Percentiles rank a stretch among this genome's conserved stretches.
Evolutionary conservation across 345 rosid species (phyloP).

Genomic region (Rhodamnia argentea): DNA sequence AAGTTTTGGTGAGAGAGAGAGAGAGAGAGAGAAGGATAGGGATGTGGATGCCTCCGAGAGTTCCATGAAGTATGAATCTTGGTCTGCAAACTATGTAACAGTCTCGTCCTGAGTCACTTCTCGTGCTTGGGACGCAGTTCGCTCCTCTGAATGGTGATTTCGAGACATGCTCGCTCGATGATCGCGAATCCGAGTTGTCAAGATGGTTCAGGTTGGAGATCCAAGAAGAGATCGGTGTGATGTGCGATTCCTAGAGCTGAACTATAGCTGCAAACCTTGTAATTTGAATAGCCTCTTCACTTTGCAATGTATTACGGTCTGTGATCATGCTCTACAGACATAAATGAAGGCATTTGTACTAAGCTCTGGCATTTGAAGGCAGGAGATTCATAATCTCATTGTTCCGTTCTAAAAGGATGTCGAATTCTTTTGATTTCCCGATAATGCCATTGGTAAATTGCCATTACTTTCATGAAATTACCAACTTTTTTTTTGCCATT

Average conservation of each 20-base stretch:
- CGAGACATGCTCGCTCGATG: not conserved
- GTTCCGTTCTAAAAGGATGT: too few relatives aligned
- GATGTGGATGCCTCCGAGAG: too few relatives aligned
- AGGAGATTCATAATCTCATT: not conserved
- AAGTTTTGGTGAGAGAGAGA: conserved; percentile 14
- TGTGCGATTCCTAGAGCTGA: not conserved
- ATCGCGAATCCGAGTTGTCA: not conserved
- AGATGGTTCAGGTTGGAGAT: not conserved
- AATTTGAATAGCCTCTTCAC: not conserved
- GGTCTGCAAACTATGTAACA: not conserved
- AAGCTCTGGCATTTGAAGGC: not conserved
- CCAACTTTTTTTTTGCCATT: not conserved
- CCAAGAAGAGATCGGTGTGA: not conserved
- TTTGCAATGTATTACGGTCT: not conserved
- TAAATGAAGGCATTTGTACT: not conserved
- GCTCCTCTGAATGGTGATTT: not conserved
- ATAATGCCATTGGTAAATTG: not conserved
- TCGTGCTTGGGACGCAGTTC: not conserved
- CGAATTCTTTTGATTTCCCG: too few relatives aligned
- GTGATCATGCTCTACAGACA: not conserved
- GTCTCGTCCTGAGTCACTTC: not conserved
- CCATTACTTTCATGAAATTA: too few relatives aligned
- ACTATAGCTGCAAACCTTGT: not conserved
- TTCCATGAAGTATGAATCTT: not conserved
- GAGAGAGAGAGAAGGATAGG: too few relatives aligned